Base-by-base conservation (phyloP, 371 early-diverging fungal species). In the Mucor piriformis region DNA sequence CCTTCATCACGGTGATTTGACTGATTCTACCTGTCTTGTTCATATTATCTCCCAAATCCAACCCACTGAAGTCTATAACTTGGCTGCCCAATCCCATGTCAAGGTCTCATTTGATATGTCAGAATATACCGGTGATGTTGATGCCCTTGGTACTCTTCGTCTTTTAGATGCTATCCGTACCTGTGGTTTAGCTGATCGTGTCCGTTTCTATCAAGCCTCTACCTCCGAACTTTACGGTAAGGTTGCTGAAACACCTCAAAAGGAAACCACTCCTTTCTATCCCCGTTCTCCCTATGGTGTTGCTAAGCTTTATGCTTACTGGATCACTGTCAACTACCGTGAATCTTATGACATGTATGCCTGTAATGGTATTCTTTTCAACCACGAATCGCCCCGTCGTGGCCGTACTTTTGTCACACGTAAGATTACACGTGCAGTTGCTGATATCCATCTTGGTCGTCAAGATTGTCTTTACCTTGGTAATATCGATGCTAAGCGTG, bases 91-190 rank as follows among this genome's bases (percentile, higher is more conserved):
- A 64, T 89, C 89, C 27, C 92, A 92, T 70, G 93, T 93, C 72
- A 92, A 91, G 73, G 92, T 93, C 20, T 92, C 92, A 6, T 93
- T 93, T 68, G 92, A 92, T 57, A 90, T 92, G 92, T 86, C 94
- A 29, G 92, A 92, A 70, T 93, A 93, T 76, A 93, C 91, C 42
- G 91, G 89, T 73, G 88, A 92, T 70, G 94, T 93, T 20, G 92
- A 92, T 78, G 94, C 82, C 37, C 76, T 92, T 13, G 92, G 92
- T 58, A 92, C 92, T 33, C 83, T 91, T 46, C 88, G 91, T 63
- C 78, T 92, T 11, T 77, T 93, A 43, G 92, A 92, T 72, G 92
- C 92, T 32, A 89, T 92, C 70, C 85, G 91, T 59, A 91, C 89
- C 5, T 87, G 88, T 65, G 90, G 90, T 48, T 72, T 93, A 54